Percentiles rank a stretch among this genome's conserved stretches.
Evolutionary conservation across 495 filamentous ascomycete species (phyloP).

Genomic region (Tuber melanosporum): DNA sequence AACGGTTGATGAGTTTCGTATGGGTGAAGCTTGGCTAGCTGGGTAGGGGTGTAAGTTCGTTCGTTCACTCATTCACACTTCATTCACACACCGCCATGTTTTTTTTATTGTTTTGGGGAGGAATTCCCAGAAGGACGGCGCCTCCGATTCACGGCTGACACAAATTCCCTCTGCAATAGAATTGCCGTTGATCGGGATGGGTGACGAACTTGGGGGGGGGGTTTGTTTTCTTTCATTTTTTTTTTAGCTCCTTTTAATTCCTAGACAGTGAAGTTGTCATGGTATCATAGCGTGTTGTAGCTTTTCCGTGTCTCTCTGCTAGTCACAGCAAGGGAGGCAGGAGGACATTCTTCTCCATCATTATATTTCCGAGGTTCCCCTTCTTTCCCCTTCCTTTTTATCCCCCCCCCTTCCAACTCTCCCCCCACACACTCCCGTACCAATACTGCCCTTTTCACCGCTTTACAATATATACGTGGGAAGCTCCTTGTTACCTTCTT

Average conservation of each 20-base stretch:
- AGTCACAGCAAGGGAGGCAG: not conserved
- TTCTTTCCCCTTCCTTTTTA: not conserved
- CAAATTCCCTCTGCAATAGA: constrained; percentile 2
- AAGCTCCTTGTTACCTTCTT: not conserved
- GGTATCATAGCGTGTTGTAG: constrained; percentile 1
- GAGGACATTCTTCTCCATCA: not conserved
- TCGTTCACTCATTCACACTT: not conserved
- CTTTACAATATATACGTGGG: not conserved
- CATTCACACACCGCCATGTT: not conserved
- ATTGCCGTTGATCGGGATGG: constrained; percentile 4
- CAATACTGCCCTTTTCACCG: not conserved
- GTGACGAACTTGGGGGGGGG: not conserved
- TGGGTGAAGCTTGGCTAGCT: not conserved
- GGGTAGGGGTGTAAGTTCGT: not conserved
- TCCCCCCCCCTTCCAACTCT: not conserved
- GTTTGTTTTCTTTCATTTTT: not conserved
- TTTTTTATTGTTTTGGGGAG: constrained; percentile 3
- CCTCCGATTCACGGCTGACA: constrained; percentile 4
- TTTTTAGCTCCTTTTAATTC: not conserved
- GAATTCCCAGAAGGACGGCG: constrained; percentile 2
- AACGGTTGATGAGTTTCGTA: not conserved
- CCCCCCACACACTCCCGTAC: not conserved
- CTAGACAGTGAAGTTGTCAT: not conserved
- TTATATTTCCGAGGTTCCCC: constrained; percentile 3
- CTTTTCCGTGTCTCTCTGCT: not conserved